phyloP scores from a whole-genome alignment of 2,329 filamentous ascomycete species.

The Passalora sequoiae region DNA sequence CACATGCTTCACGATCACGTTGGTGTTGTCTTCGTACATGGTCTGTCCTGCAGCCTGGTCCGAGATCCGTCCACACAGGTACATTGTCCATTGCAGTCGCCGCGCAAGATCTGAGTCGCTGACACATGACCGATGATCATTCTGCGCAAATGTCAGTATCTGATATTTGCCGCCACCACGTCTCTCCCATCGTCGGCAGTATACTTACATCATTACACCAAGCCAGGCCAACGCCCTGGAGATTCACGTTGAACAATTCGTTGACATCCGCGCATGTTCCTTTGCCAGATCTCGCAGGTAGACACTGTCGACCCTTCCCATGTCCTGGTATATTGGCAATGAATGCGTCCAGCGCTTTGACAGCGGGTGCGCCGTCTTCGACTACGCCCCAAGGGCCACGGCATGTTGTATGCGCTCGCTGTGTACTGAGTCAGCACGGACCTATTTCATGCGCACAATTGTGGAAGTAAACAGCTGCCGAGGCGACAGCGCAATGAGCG shows the following conservation, averaged over 20 bases:
- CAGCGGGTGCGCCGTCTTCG: background rate
- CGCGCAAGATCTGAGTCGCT: constrained; percentile 2
- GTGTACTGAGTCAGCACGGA: background rate
- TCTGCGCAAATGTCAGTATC: background rate
- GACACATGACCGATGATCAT: background rate
- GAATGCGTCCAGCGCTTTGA: background rate
- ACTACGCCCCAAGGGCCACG: background rate
- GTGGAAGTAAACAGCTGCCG: too few relatives aligned
- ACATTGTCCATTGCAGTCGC: constrained; percentile 3
- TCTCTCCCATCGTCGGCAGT: background rate
- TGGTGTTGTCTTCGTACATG: constrained; percentile 1
- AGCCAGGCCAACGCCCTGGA: background rate
- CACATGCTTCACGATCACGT: background rate
- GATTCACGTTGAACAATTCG: background rate
- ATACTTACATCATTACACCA: constrained; percentile 2
- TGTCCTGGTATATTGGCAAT: background rate
- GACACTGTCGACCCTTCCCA: background rate
- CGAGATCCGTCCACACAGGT: background rate
- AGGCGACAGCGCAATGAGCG: too few relatives aligned
- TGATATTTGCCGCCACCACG: background rate
- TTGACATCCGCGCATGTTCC: background rate
- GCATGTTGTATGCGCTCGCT: constrained; percentile 1
- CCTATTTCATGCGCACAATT: background rate
- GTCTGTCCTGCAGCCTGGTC: constrained; percentile 2
- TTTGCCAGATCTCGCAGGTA: background rate